phyloP scores from a whole-genome alignment of 1,139 yeast genomes.

The Nakaseomyces kungkrabaensis region DNA sequence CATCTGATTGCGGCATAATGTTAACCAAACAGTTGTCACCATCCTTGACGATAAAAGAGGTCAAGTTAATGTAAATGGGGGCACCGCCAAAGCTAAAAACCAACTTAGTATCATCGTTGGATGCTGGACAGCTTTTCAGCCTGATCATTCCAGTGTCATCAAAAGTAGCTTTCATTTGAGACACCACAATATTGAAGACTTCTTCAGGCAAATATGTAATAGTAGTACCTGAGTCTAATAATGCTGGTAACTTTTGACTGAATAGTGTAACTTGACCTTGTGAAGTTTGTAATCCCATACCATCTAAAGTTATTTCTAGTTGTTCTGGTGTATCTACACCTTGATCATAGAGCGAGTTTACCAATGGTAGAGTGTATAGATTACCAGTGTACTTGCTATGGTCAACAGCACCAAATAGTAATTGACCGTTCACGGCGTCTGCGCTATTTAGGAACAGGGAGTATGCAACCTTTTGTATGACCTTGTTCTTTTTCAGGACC shows the following conservation, averaged over 20 bases:
- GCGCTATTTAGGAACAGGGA: conserved; percentile 41
- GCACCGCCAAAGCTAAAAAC: conserved; percentile 45
- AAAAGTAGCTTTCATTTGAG: conserved; percentile 32
- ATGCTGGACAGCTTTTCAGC: conserved; percentile 21
- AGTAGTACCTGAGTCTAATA: conserved; percentile 64
- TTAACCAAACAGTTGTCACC: conserved; percentile 30
- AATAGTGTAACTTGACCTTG: conserved; percentile 20
- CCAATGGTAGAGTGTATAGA: conserved; percentile 37
- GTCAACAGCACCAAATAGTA: conserved; percentile 53
- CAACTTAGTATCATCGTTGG: conserved; percentile 22
- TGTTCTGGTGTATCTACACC: conserved; percentile 31
- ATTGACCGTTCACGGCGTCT: conserved; percentile 33
- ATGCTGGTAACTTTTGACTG: conserved; percentile 32
- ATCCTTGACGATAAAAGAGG: conserved; percentile 29
- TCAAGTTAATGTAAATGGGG: conserved; percentile 38
- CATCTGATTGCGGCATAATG: conserved; percentile 26
- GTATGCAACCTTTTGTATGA: conserved; percentile 42
- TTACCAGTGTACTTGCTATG: conserved; percentile 41
- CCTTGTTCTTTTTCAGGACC: conserved; percentile 41
- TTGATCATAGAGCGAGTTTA: conserved; percentile 29
- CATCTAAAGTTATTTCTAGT: conserved; percentile 38
- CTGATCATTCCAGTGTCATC: conserved; percentile 20
- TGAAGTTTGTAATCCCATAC: conserved; percentile 32
- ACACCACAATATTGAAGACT: conserved; percentile 33
- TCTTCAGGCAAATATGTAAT: conserved; percentile 41